Percentiles rank a stretch among this genome's conserved stretches.
phyloP scores from a whole-genome alignment of 75 land plant species.

The Pinus taeda region DNA sequence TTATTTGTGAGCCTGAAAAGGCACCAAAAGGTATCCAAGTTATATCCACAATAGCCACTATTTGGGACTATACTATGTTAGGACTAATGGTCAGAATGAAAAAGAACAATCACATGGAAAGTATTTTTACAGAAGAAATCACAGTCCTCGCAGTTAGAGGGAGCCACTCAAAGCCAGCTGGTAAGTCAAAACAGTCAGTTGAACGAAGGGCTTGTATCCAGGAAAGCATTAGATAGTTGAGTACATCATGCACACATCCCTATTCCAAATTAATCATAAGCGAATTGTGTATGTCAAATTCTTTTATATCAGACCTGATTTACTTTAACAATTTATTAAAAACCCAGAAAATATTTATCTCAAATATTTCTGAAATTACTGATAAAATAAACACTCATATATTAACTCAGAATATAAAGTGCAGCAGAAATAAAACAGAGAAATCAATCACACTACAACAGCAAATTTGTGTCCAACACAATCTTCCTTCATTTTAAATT shows the following conservation, averaged over 20 bases:
- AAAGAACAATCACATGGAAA: background rate
- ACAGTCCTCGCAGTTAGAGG: background rate
- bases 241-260: background rate
- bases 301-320: too few relatives aligned
- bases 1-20: slow-evolving; percentile 94
- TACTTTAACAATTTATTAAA: too few relatives aligned
- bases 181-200: background rate
- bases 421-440: too few relatives aligned
- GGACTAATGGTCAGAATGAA: background rate
- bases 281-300: background rate
- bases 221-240: background rate
- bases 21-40: background rate
- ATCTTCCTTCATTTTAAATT: too few relatives aligned
- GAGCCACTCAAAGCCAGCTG: background rate
- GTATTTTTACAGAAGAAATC: background rate
- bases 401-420: too few relatives aligned
- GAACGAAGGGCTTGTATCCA: background rate
- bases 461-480: too few relatives aligned
- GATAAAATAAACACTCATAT: too few relatives aligned
- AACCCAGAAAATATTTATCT: too few relatives aligned
- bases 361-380: too few relatives aligned
- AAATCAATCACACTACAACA: too few relatives aligned
- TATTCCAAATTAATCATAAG: background rate
- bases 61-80: background rate
- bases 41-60: background rate